Conservation (phyloP, 1,284 basidiomycete species). For the Ganoderma boninense region DNA sequence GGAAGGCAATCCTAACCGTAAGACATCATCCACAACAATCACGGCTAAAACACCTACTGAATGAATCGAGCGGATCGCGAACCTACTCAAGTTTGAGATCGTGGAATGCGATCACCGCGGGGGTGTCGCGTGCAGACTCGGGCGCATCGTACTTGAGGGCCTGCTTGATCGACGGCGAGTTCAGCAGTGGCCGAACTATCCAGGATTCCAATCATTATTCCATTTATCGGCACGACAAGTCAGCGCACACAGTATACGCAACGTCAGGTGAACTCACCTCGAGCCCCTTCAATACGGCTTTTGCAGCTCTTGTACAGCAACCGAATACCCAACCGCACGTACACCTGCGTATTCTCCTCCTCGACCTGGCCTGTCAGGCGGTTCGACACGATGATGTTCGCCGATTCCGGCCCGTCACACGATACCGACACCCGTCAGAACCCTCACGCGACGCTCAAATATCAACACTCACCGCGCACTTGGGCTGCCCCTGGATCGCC, state of each 20-base stretch:
- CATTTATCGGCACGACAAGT: not conserved
- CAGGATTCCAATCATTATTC: slow-evolving; percentile 1
- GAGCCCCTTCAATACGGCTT: slow-evolving; percentile 89
- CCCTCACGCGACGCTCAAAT: slow-evolving; percentile 8
- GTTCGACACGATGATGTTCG: slow-evolving; percentile 97
- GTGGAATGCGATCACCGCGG: slow-evolving; percentile 91
- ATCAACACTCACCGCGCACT: slow-evolving; percentile 79
- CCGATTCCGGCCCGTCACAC: slow-evolving; percentile 73
- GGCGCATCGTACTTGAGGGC: slow-evolving; percentile 93
- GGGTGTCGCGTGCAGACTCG: slow-evolving; percentile 86
- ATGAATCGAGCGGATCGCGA: slow-evolving; percentile 82
- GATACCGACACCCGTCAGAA: not conserved
- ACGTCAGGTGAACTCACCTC: slow-evolving; percentile 56
- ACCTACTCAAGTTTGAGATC: slow-evolving; percentile 87
- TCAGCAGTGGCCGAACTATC: slow-evolving; percentile 80
- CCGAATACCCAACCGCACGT: slow-evolving; percentile 92
- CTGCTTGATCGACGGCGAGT: slow-evolving; percentile 93
- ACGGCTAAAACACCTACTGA: slow-evolving; percentile 62
- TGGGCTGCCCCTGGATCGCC: slow-evolving; percentile 93
- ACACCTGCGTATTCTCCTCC: slow-evolving; percentile 98
- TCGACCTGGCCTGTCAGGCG: slow-evolving; percentile 89
- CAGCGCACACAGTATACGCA: not conserved
- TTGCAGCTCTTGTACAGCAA: slow-evolving; percentile 94
- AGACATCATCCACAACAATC: no score
- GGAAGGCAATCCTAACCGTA: not conserved